A percentile compares a stretch with the other conserved stretches of the same genome.
Conservation (phyloP, 495 filamentous ascomycete genomes). For the Cercophora samala region DNA sequence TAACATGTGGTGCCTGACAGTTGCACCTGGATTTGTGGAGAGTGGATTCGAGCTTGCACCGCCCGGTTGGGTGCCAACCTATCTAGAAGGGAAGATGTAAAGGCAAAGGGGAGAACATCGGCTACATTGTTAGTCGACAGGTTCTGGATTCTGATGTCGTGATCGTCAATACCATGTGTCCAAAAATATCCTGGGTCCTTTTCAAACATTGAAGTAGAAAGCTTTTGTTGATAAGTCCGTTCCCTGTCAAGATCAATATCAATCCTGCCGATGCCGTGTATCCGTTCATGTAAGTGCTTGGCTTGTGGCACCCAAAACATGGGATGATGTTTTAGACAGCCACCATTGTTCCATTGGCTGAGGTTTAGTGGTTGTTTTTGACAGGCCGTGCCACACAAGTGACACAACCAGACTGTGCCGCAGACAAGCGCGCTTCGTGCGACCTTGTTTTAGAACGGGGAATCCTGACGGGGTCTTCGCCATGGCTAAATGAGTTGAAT, state of each 20-base stretch:
- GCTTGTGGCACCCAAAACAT: background rate
- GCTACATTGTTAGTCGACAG: no score
- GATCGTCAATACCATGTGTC: no score
- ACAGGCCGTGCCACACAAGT: background rate
- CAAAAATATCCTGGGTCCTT: background rate
- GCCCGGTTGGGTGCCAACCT: conserved; percentile 35
- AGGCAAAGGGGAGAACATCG: background rate
- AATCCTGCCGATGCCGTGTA: background rate
- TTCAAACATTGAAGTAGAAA: background rate
- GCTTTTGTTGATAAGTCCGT: background rate
- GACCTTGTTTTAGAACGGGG: background rate
- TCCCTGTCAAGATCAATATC: background rate
- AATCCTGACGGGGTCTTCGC: background rate
- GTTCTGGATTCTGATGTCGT: no score
- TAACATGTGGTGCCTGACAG: conserved; percentile 7
- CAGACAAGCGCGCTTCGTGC: background rate
- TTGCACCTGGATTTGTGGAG: conserved; percentile 41
- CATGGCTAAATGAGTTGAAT: background rate
- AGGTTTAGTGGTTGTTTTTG: background rate
- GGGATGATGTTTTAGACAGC: background rate
- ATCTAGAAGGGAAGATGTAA: background rate
- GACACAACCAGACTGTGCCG: background rate
- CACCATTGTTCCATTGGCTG: background rate
- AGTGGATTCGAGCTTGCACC: conserved; percentile 38
- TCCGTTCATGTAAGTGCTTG: background rate